A percentile compares a stretch with the other conserved stretches of the same genome.
Evolutionary conservation across 192 early-diverging fungal genomes (phyloP).

Genomic region (Phlyctochytrium arcticum): DNA sequence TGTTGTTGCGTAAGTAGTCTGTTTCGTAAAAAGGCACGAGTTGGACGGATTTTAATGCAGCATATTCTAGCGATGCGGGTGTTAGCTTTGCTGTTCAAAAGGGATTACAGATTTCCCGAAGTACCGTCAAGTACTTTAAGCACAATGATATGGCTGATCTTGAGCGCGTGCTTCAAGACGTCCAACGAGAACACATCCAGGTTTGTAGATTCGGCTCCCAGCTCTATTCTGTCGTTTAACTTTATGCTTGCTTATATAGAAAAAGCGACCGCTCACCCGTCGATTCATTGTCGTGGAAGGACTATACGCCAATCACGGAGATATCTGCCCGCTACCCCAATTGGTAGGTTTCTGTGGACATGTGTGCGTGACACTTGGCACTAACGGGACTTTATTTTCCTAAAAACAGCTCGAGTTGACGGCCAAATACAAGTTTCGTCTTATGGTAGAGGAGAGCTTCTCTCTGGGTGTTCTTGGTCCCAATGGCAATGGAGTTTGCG

Average conservation of each 20-base stretch:
- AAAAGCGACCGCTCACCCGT: conserved; percentile 71
- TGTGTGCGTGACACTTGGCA: neutral
- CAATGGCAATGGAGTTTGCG: conserved; percentile 83
- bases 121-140: conserved; percentile 84
- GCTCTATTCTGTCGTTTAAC: neutral
- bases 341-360: conserved; percentile 47
- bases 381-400: neutral
- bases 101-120: conserved; percentile 85
- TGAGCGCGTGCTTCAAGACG: conserved; percentile 75
- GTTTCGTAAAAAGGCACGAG: neutral
- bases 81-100: conserved; percentile 86
- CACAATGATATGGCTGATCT: conserved; percentile 97
- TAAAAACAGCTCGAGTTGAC: conserved; percentile 70
- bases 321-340: conserved; percentile 76
- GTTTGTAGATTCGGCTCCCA: conserved; percentile 23
- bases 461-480: conserved; percentile 86
- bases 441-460: conserved; percentile 89
- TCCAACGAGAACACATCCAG: conserved; percentile 60
- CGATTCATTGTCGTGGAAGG: conserved; percentile 95
- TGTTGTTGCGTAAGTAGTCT: conserved; percentile 72
- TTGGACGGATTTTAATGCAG: neutral
- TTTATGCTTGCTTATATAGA: neutral
- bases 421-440: conserved; percentile 91
- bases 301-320: conserved; percentile 80
- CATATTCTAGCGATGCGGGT: conserved; percentile 70